These are phyloP conservation scores for Ricinus communis DNA, from an alignment of 345 rosid genomes.

Conservation along the genomic window DNA sequence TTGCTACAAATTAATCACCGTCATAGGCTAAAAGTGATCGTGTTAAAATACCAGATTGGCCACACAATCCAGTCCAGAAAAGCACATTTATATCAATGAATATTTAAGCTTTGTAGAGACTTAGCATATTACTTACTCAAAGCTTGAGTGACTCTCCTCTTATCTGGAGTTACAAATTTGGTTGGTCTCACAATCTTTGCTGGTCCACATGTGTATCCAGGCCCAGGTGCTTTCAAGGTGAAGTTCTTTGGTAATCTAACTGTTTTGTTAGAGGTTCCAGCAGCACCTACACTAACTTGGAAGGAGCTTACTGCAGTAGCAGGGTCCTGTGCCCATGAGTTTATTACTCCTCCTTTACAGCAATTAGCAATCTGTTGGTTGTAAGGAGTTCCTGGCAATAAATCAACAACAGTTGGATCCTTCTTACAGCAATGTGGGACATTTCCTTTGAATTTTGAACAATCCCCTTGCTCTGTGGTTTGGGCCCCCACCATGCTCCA, in stretches of 20 bases:
- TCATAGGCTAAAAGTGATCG: not conserved
- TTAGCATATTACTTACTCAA: slow-evolving; percentile 23
- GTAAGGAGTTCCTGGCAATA: slow-evolving; percentile 37
- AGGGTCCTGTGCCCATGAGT: slow-evolving; percentile 32
- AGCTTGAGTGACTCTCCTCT: slow-evolving; percentile 36
- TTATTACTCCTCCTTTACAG: slow-evolving; percentile 36
- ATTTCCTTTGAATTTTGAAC: slow-evolving; percentile 32
- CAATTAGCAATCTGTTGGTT: slow-evolving; percentile 40
- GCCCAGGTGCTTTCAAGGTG: slow-evolving; percentile 36
- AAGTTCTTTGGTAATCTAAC: slow-evolving; percentile 35
- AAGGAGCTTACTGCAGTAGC: slow-evolving; percentile 27
- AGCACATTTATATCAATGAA: not conserved
- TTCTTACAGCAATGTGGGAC: slow-evolving; percentile 35
- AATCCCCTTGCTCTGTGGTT: slow-evolving; percentile 36
- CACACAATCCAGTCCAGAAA: not conserved
- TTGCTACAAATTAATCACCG: not conserved
- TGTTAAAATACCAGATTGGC: not conserved
- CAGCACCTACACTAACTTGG: slow-evolving; percentile 35
- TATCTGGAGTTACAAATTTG: slow-evolving; percentile 23
- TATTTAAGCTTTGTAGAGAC: not conserved
- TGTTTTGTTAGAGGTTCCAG: slow-evolving; percentile 35
- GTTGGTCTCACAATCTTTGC: slow-evolving; percentile 32
- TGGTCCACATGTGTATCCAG: slow-evolving; percentile 37
- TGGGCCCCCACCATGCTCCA: slow-evolving; percentile 35
- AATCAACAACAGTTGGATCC: slow-evolving; percentile 32